Base-by-base conservation (phyloP, 2,329 filamentous ascomycete species). In the Fusarium sp. region DNA sequence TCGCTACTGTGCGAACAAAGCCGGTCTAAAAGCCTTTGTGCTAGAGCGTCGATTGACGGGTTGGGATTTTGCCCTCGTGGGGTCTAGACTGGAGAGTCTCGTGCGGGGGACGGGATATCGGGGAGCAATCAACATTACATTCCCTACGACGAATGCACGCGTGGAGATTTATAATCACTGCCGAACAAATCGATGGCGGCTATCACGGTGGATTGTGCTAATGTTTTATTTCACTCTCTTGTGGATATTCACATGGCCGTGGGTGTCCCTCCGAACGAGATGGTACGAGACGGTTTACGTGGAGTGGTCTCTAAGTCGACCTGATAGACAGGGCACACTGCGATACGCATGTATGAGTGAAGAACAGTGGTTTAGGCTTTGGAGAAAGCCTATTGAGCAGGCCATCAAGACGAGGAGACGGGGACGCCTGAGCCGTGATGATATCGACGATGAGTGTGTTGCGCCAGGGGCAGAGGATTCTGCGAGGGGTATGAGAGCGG, bases 221-320 rank as follows among this genome's bases (percentile, higher is more conserved):
- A 43, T 92, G 12, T 92, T 90, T 80, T 89, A 87, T 75, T 76
- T 92, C 8, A 89, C 89, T 0, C 88, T 93, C 63, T 77, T 92
- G 15, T 91, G 91, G 84, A 74, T 94, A 58, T 83, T 94, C 70
- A 82, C 86, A 5, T 94, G 92, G 92, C 92, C 92, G 0, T 85
- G 87, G 58, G 83, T 94, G 15, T 90, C 88, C 79, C 84, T 93
- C 75, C 79, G 85, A 20, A 94, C 92, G 3, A 88, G 87, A 75
- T 84, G 87, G 48, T 94, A 90, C 80, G 85, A 90, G 67, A 89
- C 92, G 4, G 84, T 88, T 5, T 81, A 83, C 23, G 85, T 86
- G 1, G 83, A 89, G 33, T 94, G 90, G 90, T 71, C 72, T 16
- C 57, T 79, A 59, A 79, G 77, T 60, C 66, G 68, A 0, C 53